Evolutionary conservation across 148 eudicot species (phyloP).

Genomic region (Rhododendron molle): DNA sequence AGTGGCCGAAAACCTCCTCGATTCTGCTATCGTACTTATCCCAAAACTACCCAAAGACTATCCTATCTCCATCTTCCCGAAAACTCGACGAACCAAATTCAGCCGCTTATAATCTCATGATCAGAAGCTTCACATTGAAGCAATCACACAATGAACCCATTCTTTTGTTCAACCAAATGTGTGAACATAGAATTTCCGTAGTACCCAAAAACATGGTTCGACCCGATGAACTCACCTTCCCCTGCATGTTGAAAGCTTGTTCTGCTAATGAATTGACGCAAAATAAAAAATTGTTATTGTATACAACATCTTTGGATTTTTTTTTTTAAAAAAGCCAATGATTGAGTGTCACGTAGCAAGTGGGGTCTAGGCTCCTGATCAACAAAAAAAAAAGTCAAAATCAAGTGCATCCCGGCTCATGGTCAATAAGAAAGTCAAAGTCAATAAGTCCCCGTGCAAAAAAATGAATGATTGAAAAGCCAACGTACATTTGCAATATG

Average conservation of each 20-base stretch:
- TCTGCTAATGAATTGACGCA: neutral
- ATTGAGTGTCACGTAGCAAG: no score
- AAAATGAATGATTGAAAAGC: no score
- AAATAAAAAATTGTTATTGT: no score
- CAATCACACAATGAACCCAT: slow-evolving; percentile 14
- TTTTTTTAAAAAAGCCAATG: no score
- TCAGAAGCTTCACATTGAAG: slow-evolving; percentile 25
- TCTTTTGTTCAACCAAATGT: slow-evolving; percentile 29
- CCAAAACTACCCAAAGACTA: slow-evolving; percentile 24
- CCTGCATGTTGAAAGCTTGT: slow-evolving; percentile 30
- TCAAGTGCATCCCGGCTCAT: no score
- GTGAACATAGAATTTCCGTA: neutral
- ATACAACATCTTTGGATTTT: no score
- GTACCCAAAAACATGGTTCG: neutral
- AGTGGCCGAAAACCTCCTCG: slow-evolving; percentile 29
- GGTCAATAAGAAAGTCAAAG: no score
- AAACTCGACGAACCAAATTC: slow-evolving; percentile 23
- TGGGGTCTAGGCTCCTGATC: no score
- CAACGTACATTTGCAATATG: no score
- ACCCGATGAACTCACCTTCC: slow-evolving; percentile 27
- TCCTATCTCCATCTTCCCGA: slow-evolving; percentile 29
- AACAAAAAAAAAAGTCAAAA: no score
- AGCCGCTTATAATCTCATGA: slow-evolving; percentile 29
- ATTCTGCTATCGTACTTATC: slow-evolving; percentile 29
- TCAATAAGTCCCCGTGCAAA: no score